A percentile compares a stretch with the other conserved stretches of the same genome.
These are phyloP conservation scores for Cladosporium sp. DNA, from an alignment of 2,329 filamentous ascomycete species.

Conservation along the genomic window DNA sequence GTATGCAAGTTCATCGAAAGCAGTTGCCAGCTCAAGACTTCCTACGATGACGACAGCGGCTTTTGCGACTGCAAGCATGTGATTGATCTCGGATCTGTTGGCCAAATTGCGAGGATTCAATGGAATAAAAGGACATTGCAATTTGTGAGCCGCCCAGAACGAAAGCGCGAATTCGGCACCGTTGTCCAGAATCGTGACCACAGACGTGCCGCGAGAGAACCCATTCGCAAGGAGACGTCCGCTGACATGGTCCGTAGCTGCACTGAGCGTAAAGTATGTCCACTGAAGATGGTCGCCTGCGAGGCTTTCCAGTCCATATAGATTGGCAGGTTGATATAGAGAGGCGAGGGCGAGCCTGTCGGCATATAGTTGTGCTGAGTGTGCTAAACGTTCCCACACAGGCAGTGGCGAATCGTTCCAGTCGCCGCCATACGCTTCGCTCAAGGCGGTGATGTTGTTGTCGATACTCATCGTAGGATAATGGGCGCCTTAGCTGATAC, in stretches of 20 bases:
- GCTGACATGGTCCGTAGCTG: background rate
- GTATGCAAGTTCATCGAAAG: background rate
- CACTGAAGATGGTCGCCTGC: background rate
- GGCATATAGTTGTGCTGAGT: background rate
- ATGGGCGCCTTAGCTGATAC: background rate
- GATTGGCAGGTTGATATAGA: background rate
- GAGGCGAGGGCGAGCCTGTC: background rate
- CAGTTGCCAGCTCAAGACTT: background rate
- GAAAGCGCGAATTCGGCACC: conserved; percentile 18
- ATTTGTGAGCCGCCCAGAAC: conserved; percentile 17
- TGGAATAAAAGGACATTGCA: conserved; percentile 24
- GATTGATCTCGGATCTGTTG: conserved; percentile 18
- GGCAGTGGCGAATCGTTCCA: background rate
- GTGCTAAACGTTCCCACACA: background rate
- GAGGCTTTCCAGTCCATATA: background rate
- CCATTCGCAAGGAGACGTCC: background rate
- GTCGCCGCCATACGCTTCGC: background rate
- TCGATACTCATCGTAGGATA: background rate
- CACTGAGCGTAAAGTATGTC: background rate
- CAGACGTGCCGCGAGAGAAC: background rate
- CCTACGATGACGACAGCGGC: background rate
- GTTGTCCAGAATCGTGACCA: conserved; percentile 16
- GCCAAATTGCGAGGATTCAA: conserved; percentile 20
- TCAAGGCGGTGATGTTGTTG: background rate
- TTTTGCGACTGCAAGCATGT: conserved; percentile 16